Evolutionary conservation across 2,329 filamentous ascomycete species (phyloP).

Genomic region (Grosmannia serpens): DNA sequence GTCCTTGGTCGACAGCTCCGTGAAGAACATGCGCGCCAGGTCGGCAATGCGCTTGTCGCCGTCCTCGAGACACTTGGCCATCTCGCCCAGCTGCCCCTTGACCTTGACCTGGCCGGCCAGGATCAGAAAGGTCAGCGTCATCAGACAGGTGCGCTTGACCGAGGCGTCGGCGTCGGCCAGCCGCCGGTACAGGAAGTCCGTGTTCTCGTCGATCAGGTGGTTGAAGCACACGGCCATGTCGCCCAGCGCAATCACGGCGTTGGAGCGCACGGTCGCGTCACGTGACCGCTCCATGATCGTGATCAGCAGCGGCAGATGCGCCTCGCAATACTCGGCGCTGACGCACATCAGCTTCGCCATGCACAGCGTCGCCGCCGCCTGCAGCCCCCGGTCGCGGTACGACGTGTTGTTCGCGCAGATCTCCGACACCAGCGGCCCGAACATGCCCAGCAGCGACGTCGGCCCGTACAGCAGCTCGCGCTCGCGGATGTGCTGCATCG

Average conservation of each 20-base stretch:
- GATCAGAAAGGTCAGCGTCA: conserved; percentile 97
- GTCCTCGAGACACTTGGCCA: conserved; percentile 98
- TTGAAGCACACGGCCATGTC: conserved; percentile 99
- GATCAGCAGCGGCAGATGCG: conserved; percentile 83
- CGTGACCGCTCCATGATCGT: conserved; percentile 94
- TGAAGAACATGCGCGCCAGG: conserved; percentile 95
- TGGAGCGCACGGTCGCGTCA: conserved; percentile 85
- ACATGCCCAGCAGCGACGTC: conserved; percentile 75
- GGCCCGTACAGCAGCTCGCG: conserved; percentile 74
- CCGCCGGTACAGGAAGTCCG: conserved; percentile 90
- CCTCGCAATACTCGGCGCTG: conserved; percentile 90
- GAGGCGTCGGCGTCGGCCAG: conserved; percentile 79
- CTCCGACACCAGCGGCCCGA: conserved; percentile 83
- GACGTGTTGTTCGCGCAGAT: conserved; percentile 91
- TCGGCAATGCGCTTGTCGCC: conserved; percentile 91
- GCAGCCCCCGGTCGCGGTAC: conserved; percentile 80
- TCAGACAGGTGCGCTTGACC: conserved; percentile 93
- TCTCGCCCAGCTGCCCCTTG: conserved; percentile 95
- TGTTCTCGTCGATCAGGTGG: conserved; percentile 97
- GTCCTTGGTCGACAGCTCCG: conserved; percentile 92
- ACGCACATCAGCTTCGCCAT: conserved; percentile 99
- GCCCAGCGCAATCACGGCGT: conserved; percentile 90
- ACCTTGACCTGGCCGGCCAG: conserved; percentile 97
- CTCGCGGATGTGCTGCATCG: conserved; percentile 74
- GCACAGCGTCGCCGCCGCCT: conserved; percentile 87